Evolutionary conservation across 2,329 filamentous ascomycete genomes (phyloP), one percentile per base, ranked within the genome.

Genomic region (Colletotrichum paranaense): DNA sequence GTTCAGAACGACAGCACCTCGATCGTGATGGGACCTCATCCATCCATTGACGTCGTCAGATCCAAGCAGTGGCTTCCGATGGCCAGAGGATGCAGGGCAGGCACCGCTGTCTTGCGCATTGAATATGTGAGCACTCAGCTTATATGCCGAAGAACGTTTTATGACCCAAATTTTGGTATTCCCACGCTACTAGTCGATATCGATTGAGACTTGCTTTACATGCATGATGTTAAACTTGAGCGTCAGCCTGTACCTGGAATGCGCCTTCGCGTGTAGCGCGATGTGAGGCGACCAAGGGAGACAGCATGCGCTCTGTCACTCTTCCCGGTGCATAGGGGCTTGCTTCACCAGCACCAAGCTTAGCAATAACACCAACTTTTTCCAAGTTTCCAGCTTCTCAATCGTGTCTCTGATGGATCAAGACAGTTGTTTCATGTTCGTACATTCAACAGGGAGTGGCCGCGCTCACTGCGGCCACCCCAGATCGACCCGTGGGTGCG

Each of bases 211-310:
- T n/a, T 46, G 46, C 55, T 70, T 56, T n/a, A n/a, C 38, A 42
- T 42, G 38, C 14, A 42, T 16, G 32, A n/a, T 65, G 22, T 73
- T 57, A 32, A 62, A 42, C 55, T 64, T 6, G 28, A 63, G n/a
- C 52, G 28, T 59, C 67, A 73, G 67, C 67, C 70, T 30, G 28
- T 60, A 19, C 32, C 30, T 70, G 70, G 70, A 73, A 73, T 73
- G 38, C 38, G 59, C 56, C 28, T 49, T 46, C 46, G 46, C 46
- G 38, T 26, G 67, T 35, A 46, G 60, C 70, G 67, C 22, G 67
- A 26, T 30, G 35, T 22, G 53, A 56, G 46, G 55, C 46, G 28
- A 30, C 26, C 30, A 65, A 57, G 55, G 67, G 67, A 60, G 67
- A 26, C 46, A n/a, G 32, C 30, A 8, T 49, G 16, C 30, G 60